phyloP scores from a whole-genome alignment of 345 rosid species.

The Murraya paniculata region DNA sequence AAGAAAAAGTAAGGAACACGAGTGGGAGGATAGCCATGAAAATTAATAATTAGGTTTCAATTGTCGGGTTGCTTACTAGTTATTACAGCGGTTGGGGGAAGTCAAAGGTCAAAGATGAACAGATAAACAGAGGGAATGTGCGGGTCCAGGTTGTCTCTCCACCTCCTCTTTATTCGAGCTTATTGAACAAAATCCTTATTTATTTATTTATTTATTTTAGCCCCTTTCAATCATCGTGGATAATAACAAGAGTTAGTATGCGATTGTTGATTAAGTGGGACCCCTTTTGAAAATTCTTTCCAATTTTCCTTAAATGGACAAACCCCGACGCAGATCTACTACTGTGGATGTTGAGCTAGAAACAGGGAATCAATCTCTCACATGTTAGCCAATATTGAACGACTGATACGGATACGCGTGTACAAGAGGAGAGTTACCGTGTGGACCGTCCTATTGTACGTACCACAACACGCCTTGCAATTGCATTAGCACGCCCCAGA shows the following conservation, averaged over 20 bases:
- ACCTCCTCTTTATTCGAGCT: constrained; percentile 27
- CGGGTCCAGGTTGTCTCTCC: constrained; percentile 58
- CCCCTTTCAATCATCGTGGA: constrained; percentile 9
- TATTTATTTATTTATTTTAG: too few relatives aligned
- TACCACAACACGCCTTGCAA: too few relatives aligned
- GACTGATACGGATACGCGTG: neutral
- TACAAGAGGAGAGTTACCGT: neutral
- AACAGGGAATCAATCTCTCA: constrained; percentile 13
- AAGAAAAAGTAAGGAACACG: neutral
- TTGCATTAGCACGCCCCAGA: too few relatives aligned
- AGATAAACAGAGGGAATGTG: constrained; percentile 37
- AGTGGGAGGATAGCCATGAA: neutral
- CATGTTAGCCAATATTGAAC: neutral
- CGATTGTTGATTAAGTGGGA: constrained; percentile 18
- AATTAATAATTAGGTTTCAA: constrained; percentile 22
- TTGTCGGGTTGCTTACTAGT: constrained; percentile 14
- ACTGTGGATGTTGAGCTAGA: constrained; percentile 6
- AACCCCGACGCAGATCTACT: neutral
- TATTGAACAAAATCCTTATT: neutral
- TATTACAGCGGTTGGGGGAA: constrained; percentile 6
- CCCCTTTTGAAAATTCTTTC: neutral
- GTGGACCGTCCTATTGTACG: neutral
- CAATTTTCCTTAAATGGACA: neutral
- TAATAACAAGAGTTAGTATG: constrained; percentile 11
- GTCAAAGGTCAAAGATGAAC: constrained; percentile 63